Conservation (phyloP, 345 rosid species). For the Sisymbrium altissimum region DNA sequence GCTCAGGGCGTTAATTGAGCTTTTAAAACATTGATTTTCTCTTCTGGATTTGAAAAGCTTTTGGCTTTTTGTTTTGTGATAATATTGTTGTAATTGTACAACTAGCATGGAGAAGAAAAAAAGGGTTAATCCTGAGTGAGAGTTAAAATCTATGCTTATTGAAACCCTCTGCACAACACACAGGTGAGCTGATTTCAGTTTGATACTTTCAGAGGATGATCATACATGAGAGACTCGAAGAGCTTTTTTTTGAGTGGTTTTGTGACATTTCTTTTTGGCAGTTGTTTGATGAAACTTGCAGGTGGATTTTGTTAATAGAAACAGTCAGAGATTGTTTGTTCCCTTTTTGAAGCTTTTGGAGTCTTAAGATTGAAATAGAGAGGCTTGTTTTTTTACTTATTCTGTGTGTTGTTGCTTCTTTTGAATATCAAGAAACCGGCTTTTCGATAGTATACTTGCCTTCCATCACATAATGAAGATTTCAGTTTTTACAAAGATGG, state of each 20-base stretch:
- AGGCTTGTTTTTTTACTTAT: conserved; percentile 42
- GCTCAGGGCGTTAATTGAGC: conserved; percentile 59
- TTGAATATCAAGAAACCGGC: conserved; percentile 40
- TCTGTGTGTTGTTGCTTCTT: conserved; percentile 51
- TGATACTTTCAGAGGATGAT: conserved; percentile 28
- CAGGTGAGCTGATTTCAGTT: conserved; percentile 37
- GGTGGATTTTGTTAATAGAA: conserved; percentile 57
- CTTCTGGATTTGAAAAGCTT: conserved; percentile 33
- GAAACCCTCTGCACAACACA: conserved; percentile 37
- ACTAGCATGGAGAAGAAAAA: conserved; percentile 36
- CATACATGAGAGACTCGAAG: conserved; percentile 1
- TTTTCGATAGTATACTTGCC: conserved; percentile 26
- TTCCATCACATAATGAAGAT: conserved; percentile 23
- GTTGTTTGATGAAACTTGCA: conserved; percentile 49
- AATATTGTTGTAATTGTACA: conserved; percentile 47
- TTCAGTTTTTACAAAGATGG: conserved; percentile 4
- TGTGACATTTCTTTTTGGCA: conserved; percentile 21
- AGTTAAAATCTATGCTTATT: conserved; percentile 42
- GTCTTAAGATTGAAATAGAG: conserved; percentile 43
- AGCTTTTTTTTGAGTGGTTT: conserved; percentile 11
- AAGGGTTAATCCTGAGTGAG: conserved; percentile 36
- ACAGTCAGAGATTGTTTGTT: conserved; percentile 45
- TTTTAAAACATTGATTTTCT: conserved; percentile 10
- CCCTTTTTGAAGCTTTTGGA: conserved; percentile 32
- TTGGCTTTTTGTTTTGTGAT: conserved; percentile 37